These are phyloP conservation scores for Flaveria floridana DNA, from an alignment of 140 eudicot species.

Conservation along the genomic window DNA sequence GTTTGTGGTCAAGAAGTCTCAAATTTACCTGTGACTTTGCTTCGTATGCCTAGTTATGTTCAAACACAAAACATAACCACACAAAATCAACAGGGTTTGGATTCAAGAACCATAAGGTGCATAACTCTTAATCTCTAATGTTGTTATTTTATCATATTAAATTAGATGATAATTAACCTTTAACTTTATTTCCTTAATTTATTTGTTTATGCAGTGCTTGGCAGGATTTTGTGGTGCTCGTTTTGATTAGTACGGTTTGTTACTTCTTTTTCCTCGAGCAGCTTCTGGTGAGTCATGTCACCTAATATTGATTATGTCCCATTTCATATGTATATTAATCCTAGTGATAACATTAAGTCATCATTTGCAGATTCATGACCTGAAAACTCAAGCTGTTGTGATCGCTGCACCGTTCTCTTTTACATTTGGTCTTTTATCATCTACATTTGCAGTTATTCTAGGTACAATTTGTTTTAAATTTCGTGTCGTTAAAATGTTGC, in stretches of 20 bases:
- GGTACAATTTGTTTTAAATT: slow-evolving; percentile 38
- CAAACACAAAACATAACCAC: slow-evolving; percentile 40
- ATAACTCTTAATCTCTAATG: background rate
- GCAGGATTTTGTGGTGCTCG: slow-evolving; percentile 89
- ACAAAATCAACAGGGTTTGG: slow-evolving; percentile 37
- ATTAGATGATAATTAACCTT: background rate
- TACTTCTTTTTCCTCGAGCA: slow-evolving; percentile 91
- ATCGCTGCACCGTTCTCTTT: slow-evolving; percentile 90
- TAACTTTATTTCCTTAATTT: background rate
- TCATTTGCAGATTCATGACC: slow-evolving; percentile 53
- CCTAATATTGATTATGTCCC: slow-evolving; percentile 15
- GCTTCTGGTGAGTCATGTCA: slow-evolving; percentile 53
- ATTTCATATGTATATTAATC: background rate
- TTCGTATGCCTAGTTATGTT: slow-evolving; percentile 49
- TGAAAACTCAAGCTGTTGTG: slow-evolving; percentile 65
- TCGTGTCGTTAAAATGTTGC: slow-evolving; percentile 5
- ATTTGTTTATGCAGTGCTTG: slow-evolving; percentile 53
- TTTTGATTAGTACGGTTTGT: slow-evolving; percentile 77
- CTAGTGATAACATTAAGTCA: background rate
- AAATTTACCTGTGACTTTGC: slow-evolving; percentile 76
- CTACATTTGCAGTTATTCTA: slow-evolving; percentile 61
- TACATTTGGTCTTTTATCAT: slow-evolving; percentile 65
- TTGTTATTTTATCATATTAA: background rate
- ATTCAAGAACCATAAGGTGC: slow-evolving; percentile 44
- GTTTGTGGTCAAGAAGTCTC: slow-evolving; percentile 70